Evolutionary conservation across 192 early-diverging fungal species (phyloP).

Genomic region (Backusella parvicylindrica): DNA sequence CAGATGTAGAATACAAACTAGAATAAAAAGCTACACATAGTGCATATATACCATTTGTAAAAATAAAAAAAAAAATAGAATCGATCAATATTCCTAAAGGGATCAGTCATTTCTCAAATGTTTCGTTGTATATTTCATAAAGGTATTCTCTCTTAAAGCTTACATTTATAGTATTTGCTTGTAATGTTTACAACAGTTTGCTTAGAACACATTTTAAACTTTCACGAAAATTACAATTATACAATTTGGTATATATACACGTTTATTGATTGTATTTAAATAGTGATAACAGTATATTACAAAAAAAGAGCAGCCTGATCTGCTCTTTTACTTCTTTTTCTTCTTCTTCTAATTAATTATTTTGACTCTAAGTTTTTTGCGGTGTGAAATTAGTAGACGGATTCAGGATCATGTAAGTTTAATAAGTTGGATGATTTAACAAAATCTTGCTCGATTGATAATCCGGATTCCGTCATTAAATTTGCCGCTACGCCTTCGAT

Average conservation of each 20-base stretch:
- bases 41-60: background rate
- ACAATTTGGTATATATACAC: background rate
- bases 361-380: background rate
- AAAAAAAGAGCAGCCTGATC: background rate
- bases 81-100: too few species aligned
- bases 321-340: background rate
- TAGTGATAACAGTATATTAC: background rate
- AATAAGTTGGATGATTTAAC: slow-evolving; percentile 5
- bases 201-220: too few species aligned
- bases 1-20: background rate
- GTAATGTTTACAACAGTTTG: too few species aligned
- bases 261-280: background rate
- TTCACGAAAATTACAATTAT: too few species aligned
- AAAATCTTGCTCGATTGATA: background rate
- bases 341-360: background rate
- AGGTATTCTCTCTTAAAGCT: too few species aligned
- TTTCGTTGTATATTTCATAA: too few species aligned
- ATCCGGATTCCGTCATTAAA: background rate
- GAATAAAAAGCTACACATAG: background rate
- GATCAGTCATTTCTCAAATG: too few species aligned
- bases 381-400: slow-evolving; percentile 14
- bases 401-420: slow-evolving; percentile 32
- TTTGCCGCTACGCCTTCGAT: slow-evolving; percentile 18
- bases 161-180: too few species aligned
- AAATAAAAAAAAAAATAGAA: background rate